phyloP scores from a whole-genome alignment of 2,329 filamentous ascomycete species.

The Ceratocystis harringtonii region DNA sequence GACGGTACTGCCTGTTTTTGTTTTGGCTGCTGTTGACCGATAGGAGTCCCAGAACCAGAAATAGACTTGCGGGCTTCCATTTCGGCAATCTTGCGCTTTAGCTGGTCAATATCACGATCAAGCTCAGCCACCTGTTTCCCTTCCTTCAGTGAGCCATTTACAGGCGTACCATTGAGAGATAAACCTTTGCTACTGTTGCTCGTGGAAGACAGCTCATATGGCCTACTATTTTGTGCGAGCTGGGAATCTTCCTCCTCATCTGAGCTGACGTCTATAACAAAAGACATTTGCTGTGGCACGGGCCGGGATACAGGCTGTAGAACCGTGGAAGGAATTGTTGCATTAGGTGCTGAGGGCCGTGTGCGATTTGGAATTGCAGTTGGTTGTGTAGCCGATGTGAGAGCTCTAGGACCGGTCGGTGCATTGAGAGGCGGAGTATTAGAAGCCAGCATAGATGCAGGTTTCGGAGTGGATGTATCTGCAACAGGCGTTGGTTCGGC shows the following conservation, averaged over 20 bases:
- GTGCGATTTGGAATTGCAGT: background rate
- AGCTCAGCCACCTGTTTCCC: conserved; percentile 25
- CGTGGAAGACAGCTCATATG: conserved; percentile 8
- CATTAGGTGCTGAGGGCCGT: background rate
- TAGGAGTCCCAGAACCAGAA: conserved; percentile 5
- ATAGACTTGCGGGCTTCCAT: conserved; percentile 38
- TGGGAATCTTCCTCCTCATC: conserved; percentile 13
- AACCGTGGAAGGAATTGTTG: background rate
- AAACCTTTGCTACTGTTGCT: background rate
- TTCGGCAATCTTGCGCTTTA: conserved; percentile 44
- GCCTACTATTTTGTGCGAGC: conserved; percentile 12
- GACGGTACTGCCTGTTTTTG: background rate
- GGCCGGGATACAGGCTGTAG: conserved; percentile 4
- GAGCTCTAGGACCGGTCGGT: conserved; percentile 6
- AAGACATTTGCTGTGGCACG: conserved; percentile 2
- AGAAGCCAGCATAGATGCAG: background rate
- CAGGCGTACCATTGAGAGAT: background rate
- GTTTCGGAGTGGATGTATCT: background rate
- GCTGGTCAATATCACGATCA: conserved; percentile 41
- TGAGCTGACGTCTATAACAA: conserved; percentile 15
- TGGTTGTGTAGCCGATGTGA: background rate
- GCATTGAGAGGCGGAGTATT: background rate
- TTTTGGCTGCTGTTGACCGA: background rate
- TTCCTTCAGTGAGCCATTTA: background rate
- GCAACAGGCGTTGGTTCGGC: background rate